These are phyloP conservation scores for Microdochium nivale DNA, from an alignment of 2,329 filamentous ascomycete species.

Conservation along the genomic window DNA sequence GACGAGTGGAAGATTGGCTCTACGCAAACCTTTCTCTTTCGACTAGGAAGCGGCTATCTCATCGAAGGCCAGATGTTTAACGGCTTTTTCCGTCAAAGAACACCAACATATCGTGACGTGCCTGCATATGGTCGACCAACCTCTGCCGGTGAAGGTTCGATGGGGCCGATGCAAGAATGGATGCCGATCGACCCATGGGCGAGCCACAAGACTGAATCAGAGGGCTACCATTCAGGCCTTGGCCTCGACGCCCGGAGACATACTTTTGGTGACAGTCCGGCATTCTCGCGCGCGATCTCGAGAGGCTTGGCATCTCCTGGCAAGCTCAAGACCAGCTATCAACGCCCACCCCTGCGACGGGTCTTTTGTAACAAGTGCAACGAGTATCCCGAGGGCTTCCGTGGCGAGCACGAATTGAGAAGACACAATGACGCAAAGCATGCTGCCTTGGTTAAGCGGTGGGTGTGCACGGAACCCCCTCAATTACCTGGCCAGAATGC, in stretches of 20 bases:
- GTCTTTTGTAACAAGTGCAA: slow-evolving; percentile 72
- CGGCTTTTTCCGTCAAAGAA: slow-evolving; percentile 31
- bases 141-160: slow-evolving; percentile 19
- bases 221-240: slow-evolving; percentile 13
- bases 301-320: slow-evolving; percentile 32
- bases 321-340: slow-evolving; percentile 35
- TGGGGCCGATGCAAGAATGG: slow-evolving; percentile 29
- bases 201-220: slow-evolving; percentile 14
- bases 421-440: slow-evolving; percentile 56
- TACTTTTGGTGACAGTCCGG: slow-evolving; percentile 37
- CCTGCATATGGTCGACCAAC: slow-evolving; percentile 22
- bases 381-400: slow-evolving; percentile 78
- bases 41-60: slow-evolving; percentile 34
- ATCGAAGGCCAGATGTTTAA: slow-evolving; percentile 27
- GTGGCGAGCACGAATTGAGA: slow-evolving; percentile 78
- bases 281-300: slow-evolving; percentile 27
- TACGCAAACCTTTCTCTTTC: slow-evolving; percentile 39
- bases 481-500: slow-evolving; percentile 23
- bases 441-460: slow-evolving; percentile 43
- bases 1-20: slow-evolving; percentile 33
- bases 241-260: slow-evolving; percentile 28
- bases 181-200: slow-evolving; percentile 30
- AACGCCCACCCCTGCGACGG: slow-evolving; percentile 54
- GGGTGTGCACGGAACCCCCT: slow-evolving; percentile 44
- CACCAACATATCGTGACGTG: slow-evolving; percentile 20